Evolutionary conservation across 2,329 filamentous ascomycete species (phyloP), one percentile per base, ranked within the genome.

Genomic region (Trematosphaeria pertusa): DNA sequence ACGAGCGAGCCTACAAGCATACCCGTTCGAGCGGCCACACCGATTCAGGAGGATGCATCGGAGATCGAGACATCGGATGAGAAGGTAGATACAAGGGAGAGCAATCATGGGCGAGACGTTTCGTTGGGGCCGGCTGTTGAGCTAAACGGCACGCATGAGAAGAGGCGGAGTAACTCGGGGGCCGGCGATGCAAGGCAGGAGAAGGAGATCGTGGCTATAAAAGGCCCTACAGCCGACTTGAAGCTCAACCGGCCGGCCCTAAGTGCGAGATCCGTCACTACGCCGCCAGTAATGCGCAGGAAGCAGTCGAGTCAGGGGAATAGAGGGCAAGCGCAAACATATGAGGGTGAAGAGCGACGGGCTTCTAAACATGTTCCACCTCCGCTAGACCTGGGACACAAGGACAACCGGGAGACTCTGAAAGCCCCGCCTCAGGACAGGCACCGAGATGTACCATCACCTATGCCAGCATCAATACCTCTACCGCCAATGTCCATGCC

Each of bases 401-500:
- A 65, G 43, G 67, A 69, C 19, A 45, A 42, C 4, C 37, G 49
- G 20, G 43, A 56, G 28, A 40, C 52, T 9, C 38, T 63, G 14
- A 74, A 71, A 39, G 62, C 67, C 7, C 65, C 68, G 1, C 59
- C 64, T 15, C 65, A 60, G 11, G 48, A 64, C 5, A 50, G 59
- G 31, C 67, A 74, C 14, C 48, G 55, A n/a, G 52, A 69, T 11
- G 48, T 65, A 5, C 52, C 69, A 6, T 77, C 75, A 2, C 75
- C 75, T 5, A 77, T 82, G 64, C 79, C 81, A 12, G 58, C 75
- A 6, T 72, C 78, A 2, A 78, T 87, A 28, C 84, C 84, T 11
- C 67, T 86, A 2, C 84, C 84, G 5, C 84, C 84, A 5, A 67
- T 85, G 41, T 87, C 84, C 1, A 75, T 87, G 41, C 82, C 84